Conservation (phyloP, 257 asterid genomes). For the Penstemon eatonii region DNA sequence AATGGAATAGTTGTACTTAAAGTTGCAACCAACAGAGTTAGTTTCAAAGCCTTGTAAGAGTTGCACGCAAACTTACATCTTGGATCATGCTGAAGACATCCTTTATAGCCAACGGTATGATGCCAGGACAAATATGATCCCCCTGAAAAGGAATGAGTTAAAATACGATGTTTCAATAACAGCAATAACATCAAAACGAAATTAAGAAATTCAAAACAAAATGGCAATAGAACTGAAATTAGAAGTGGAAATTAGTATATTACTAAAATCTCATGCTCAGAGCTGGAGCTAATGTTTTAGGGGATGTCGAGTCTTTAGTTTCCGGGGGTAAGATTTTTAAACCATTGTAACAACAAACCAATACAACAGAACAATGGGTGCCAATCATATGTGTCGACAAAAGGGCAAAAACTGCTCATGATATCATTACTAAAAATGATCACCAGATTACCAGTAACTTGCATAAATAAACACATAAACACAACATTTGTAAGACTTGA, state of each 20-base stretch:
- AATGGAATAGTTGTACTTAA: background rate
- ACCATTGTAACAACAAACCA: conserved; percentile 19
- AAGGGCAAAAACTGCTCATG: background rate
- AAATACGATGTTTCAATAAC: conserved; percentile 32
- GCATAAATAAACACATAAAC: conserved; percentile 6
- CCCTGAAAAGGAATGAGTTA: conserved; percentile 55
- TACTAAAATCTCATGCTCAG: conserved; percentile 24
- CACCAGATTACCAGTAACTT: background rate
- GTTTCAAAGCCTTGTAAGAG: conserved; percentile 18
- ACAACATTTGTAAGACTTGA: conserved; percentile 8
- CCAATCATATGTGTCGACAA: conserved; percentile 11
- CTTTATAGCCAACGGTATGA: conserved; percentile 94
- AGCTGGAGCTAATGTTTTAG: conserved; percentile 6
- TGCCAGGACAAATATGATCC: conserved; percentile 87
- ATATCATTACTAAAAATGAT: conserved; percentile 9
- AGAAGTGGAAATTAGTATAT: conserved; percentile 7
- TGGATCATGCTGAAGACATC: conserved; percentile 98
- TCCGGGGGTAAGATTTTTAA: conserved; percentile 21
- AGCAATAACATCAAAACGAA: conserved; percentile 6
- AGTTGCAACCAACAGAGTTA: conserved; percentile 8
- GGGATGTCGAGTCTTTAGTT: conserved; percentile 13
- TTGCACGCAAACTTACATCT: conserved; percentile 66
- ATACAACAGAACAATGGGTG: conserved; percentile 5
- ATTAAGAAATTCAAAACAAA: conserved; percentile 13
- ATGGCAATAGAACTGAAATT: conserved; percentile 9